Percentiles rank a stretch among this genome's conserved stretches.
Conservation (phyloP, 23 red algal genomes). For the Agarophyton chilense region DNA sequence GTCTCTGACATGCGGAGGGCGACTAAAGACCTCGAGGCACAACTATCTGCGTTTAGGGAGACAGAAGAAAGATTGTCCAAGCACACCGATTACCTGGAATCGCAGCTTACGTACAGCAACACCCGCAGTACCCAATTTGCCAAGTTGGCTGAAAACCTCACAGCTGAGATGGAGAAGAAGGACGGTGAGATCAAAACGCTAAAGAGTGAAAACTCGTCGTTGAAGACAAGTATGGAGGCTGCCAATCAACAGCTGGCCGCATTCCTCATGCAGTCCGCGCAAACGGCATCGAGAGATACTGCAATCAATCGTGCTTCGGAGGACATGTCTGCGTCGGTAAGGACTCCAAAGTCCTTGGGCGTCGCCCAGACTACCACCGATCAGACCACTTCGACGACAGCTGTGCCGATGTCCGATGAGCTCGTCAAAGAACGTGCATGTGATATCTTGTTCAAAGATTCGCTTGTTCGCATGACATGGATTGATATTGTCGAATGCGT, state of each 20-base stretch:
- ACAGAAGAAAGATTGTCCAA: constrained; percentile 38
- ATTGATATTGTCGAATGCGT: constrained; percentile 63
- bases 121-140: constrained; percentile 48
- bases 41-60: constrained; percentile 45
- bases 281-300: constrained; percentile 12
- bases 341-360: background rate
- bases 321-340: background rate
- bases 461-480: constrained; percentile 46
- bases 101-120: constrained; percentile 38
- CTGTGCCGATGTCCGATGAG: background rate
- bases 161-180: constrained; percentile 44
- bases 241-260: constrained; percentile 46
- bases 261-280: constrained; percentile 37
- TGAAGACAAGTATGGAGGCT: constrained; percentile 27
- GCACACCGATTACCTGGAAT: constrained; percentile 48
- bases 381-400: background rate
- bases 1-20: constrained; percentile 27
- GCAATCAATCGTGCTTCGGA: background rate
- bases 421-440: constrained; percentile 21
- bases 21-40: constrained; percentile 53
- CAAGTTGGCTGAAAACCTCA: constrained; percentile 31
- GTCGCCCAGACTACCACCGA: background rate
- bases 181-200: constrained; percentile 20
- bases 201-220: background rate
- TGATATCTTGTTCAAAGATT: constrained; percentile 31